Evolutionary conservation across 208 protist species (phyloP), one percentile per base, ranked within the genome.

Genomic region (Acanthamoeba divionensis): DNA sequence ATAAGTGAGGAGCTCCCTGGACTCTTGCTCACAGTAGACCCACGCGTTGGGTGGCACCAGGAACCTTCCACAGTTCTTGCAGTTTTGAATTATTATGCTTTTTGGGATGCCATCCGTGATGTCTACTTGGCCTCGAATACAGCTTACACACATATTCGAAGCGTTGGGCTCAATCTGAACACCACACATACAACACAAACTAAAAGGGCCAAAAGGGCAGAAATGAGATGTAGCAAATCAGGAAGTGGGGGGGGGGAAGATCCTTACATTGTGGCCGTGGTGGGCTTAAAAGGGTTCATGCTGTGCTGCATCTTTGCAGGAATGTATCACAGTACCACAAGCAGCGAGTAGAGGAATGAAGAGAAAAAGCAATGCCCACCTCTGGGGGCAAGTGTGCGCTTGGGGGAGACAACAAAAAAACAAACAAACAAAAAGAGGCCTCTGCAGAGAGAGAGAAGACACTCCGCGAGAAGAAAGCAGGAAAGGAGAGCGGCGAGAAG

Each of bases 81-180:
- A 99, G 89, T 96, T 98, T 38, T 98, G 95, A 31, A 99, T 80
- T 33, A 96, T 97, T 75, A 98, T 96, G 82, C 98, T 95, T 93
- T 99, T 99, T 73, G 98, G 95, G 45, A 99, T 96, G 48, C 96
- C 97, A 12, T 99, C 98, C 7, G 98, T 99, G 89, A 99, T 99
- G 94, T 99, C 98, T 2, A 99, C 97, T 55, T 98, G 94, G 7
- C 93, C 95, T 57, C 94, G 87, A 4, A 99, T 96, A 93, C 99
- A 99, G 90, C 97, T 97, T 15, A 98, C 95, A 93, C 99, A 99
- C 98, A 99, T 99, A 94, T 98, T 99, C 62, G 98, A 96, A 5
- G 98, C 97, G 92, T 99, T 99, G 75, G 97, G 96, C 82, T 98
- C 95, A 69, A 99, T 99, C 44, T 96, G 67, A 15, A 97, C 92